A percentile compares a stretch with the other conserved stretches of the same genome.
Evolutionary conservation across 192 early-diverging fungal genomes (phyloP).

Genomic region (Linnemannia zychae): DNA sequence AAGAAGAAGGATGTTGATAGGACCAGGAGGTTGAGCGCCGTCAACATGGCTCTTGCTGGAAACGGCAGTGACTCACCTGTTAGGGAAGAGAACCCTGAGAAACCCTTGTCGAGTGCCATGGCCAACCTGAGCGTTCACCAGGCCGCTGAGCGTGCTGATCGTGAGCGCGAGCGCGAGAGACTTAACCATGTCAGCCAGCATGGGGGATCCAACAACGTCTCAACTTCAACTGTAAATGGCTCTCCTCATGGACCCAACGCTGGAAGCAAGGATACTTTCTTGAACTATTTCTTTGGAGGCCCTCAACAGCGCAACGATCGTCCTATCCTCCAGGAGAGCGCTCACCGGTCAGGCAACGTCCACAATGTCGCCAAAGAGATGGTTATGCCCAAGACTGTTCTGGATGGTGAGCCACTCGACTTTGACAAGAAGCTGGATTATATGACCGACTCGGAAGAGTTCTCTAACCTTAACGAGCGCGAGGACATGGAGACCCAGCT

Average conservation of each 20-base stretch:
- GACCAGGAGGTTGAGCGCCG: constrained; percentile 36
- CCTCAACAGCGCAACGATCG: constrained; percentile 42
- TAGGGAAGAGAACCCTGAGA: constrained; percentile 39
- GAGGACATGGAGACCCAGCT: constrained; percentile 85
- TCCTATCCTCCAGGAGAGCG: constrained; percentile 28
- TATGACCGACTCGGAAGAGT: constrained; percentile 22
- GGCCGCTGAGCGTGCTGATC: constrained; percentile 57
- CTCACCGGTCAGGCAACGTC: constrained; percentile 8
- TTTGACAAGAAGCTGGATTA: constrained; percentile 33
- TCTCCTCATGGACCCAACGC: constrained; percentile 33
- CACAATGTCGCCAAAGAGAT: constrained; percentile 54
- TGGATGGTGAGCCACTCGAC: constrained; percentile 41
- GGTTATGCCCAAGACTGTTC: constrained; percentile 56
- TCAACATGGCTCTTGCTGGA: constrained; percentile 32
- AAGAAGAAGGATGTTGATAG: constrained; percentile 66
- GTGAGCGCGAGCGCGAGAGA: constrained; percentile 49
- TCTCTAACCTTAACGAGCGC: constrained; percentile 55
- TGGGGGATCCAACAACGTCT: constrained; percentile 31
- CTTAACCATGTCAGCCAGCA: constrained; percentile 29
- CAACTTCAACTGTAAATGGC: constrained; percentile 37
- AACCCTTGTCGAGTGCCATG: constrained; percentile 25
- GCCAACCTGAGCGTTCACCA: constrained; percentile 55
- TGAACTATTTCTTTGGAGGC: constrained; percentile 68
- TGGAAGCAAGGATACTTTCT: constrained; percentile 58
- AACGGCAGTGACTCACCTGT: constrained; percentile 14